Percentiles rank a stretch among this genome's conserved stretches.
Conservation (phyloP, 2,329 filamentous ascomycete genomes). For the Fusarium mexicanum region DNA sequence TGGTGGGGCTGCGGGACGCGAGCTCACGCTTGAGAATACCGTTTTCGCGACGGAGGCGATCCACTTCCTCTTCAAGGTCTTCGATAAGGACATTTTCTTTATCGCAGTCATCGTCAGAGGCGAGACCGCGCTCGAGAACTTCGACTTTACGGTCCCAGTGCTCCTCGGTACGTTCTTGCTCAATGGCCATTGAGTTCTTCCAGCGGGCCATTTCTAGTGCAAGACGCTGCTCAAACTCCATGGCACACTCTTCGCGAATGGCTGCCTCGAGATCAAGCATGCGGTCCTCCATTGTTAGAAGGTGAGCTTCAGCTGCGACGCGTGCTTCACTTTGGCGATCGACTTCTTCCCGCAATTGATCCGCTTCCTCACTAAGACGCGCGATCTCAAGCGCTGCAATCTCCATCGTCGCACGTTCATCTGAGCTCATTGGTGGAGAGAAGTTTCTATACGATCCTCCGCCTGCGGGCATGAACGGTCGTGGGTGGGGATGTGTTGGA, state of each 20-base stretch:
- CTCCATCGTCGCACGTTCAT: slow-evolving; percentile 79
- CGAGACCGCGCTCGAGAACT: slow-evolving; percentile 62
- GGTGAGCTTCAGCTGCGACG: slow-evolving; percentile 76
- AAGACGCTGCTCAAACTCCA: slow-evolving; percentile 84
- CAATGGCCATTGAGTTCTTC: slow-evolving; percentile 80
- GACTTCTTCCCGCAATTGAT: slow-evolving; percentile 75
- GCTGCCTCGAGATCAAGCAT: slow-evolving; percentile 78
- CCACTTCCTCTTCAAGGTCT: slow-evolving; percentile 76
- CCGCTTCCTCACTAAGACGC: slow-evolving; percentile 76
- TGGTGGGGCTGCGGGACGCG: slow-evolving; percentile 69
- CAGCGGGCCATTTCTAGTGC: slow-evolving; percentile 81
- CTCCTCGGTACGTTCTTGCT: slow-evolving; percentile 82
- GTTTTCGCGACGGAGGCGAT: slow-evolving; percentile 72
- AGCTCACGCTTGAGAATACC: slow-evolving; percentile 73
- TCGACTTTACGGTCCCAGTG: slow-evolving; percentile 90
- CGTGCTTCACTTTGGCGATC: slow-evolving; percentile 76
- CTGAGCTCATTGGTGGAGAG: slow-evolving; percentile 52
- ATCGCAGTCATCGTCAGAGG: slow-evolving; percentile 59
- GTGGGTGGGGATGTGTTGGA: slow-evolving; percentile 49
- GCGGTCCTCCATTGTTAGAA: slow-evolving; percentile 74
- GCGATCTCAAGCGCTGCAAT: slow-evolving; percentile 83
- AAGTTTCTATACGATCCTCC: slow-evolving; percentile 51
- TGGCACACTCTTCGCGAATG: slow-evolving; percentile 87
- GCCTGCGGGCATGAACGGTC: slow-evolving; percentile 55
- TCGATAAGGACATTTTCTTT: slow-evolving; percentile 72